Conservation (phyloP, 306 rosid genomes). For the Fragaria nilgerrensis region DNA sequence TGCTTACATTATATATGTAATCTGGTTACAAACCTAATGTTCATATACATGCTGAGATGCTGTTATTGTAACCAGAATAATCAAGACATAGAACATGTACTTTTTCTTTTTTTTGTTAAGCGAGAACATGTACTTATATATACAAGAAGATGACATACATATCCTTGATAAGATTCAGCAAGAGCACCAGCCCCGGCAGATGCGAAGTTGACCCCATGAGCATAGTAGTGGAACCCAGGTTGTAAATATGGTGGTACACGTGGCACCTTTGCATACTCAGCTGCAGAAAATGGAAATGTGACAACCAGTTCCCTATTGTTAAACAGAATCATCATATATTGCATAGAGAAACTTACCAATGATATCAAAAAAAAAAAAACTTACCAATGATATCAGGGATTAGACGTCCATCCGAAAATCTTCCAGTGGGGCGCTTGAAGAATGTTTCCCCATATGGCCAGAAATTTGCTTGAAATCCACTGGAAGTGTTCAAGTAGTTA, state of each 20-base stretch:
- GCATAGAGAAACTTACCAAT: conserved; percentile 20
- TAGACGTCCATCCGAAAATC: conserved; percentile 33
- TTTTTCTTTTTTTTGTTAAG: no score
- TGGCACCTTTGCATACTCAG: conserved; percentile 36
- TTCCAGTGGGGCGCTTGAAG: conserved; percentile 35
- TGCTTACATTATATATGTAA: background rate
- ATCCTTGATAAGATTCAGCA: conserved; percentile 16
- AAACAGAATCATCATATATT: background rate
- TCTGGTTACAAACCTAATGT: background rate
- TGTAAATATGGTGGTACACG: conserved; percentile 34
- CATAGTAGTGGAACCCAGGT: conserved; percentile 13
- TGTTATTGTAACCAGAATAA: background rate
- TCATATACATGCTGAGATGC: background rate
- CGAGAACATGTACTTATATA: no score
- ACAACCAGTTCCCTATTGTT: background rate
- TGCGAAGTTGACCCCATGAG: conserved; percentile 40
- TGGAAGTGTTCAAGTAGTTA: conserved; percentile 30
- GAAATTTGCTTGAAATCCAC: background rate
- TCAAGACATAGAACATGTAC: background rate
- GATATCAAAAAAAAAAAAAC: no score
- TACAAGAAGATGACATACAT: conserved; percentile 19
- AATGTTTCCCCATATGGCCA: conserved; percentile 37
- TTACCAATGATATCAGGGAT: background rate
- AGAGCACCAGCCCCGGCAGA: conserved; percentile 39
- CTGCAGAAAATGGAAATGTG: conserved; percentile 14